Evolutionary conservation across 495 filamentous ascomycete genomes (phyloP), one percentile per base, ranked within the genome.

Genomic region (Penicillium desertorum): DNA sequence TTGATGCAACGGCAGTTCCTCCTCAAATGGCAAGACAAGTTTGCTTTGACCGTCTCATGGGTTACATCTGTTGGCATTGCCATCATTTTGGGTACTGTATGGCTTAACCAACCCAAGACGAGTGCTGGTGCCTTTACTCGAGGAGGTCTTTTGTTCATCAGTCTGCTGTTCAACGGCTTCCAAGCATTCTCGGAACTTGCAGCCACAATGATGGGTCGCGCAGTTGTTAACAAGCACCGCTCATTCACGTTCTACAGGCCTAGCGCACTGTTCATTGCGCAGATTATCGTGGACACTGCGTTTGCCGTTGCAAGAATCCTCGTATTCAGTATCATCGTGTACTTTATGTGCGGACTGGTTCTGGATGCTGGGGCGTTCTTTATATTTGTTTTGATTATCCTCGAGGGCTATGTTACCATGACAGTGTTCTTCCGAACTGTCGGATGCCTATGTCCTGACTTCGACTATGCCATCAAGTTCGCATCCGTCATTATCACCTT

Each of bases 391-490:
- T 72, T 93, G 49, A 68, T 91, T 50, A 85, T 91, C 42, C 71
- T 90, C 5, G 80, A 79, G 3, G 86, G 84, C 4, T 92, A 91
- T 59, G 74, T 90, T 39, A 82, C 84, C 4, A 91, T 92, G 87
- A 90, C 89, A 0, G 77, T 92, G 7, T 87, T 89, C 64, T 92
- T 92, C 81, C 75, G 89, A 58, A 89, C 88, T 1, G 81, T 91
- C 12, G 89, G 85, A 19, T 92, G 88, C 62, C 53, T 94, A 12
- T 88, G 87, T 55, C 88, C 90, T 0, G 88, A 91, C 59, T 94
- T 94, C 58, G 90, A 94, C 62, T 91, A 88, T 47, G 90, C 90
- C 9, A 88, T 91, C 65, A 91, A 89, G 68, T 88, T 90, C 63
- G 90, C 87, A 3, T 82, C 85, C 7, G 77, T 88, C 1, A 82